Evolutionary conservation across 306 rosid genomes (phyloP).

Genomic region (Cucumis cinereus): DNA sequence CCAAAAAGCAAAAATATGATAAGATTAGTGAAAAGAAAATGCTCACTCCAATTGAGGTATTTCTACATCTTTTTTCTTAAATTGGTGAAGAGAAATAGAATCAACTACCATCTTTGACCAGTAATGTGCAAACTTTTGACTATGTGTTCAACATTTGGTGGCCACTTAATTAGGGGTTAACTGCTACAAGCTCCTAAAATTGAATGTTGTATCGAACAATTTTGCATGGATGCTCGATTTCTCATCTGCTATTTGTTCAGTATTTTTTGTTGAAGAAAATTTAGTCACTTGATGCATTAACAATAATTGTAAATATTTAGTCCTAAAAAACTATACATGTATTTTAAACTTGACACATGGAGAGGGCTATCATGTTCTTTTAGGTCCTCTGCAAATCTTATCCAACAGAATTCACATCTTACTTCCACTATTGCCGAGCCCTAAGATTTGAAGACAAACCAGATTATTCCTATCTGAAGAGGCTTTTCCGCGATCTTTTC

Average conservation of each 20-base stretch:
- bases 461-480: constrained; percentile 90
- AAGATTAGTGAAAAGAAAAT: constrained; percentile 93
- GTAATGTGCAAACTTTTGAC: background rate
- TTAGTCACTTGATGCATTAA: background rate
- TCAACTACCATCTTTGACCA: background rate
- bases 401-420: constrained; percentile 91
- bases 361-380: constrained; percentile 19
- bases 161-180: background rate
- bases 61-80: constrained; percentile 12
- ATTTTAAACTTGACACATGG: background rate
- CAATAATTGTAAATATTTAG: background rate
- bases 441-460: constrained; percentile 98
- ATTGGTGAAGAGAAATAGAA: background rate
- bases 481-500: constrained; percentile 89
- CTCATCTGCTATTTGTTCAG: too few species aligned
- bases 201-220: background rate
- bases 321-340: background rate
- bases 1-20: constrained; percentile 90
- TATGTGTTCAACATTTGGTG: background rate
- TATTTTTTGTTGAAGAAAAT: background rate
- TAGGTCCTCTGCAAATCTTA: constrained; percentile 87
- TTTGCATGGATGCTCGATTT: background rate
- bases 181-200: background rate
- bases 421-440: constrained; percentile 91
- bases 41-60: constrained; percentile 89